A percentile compares a stretch with the other conserved stretches of the same genome.
Evolutionary conservation across 2,329 filamentous ascomycete genomes (phyloP).

Genomic region (Penicillium freii): DNA sequence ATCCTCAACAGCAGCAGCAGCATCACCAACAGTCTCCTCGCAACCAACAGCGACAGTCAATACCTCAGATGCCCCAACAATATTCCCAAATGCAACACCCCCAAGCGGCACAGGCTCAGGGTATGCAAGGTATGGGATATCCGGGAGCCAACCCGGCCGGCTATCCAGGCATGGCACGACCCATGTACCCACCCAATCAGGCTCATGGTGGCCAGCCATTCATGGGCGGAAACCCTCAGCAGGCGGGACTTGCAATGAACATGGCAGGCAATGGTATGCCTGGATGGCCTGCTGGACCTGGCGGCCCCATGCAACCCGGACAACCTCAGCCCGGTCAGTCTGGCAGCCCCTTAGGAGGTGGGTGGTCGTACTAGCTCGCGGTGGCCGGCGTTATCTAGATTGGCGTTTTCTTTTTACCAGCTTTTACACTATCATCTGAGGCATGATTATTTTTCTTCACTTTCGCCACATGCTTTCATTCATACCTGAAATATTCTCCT

Average conservation of each 20-base stretch:
- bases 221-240: constrained; percentile 37
- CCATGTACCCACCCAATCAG: constrained; percentile 40
- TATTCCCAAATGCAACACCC: constrained; percentile 38
- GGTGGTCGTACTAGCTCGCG: constrained; percentile 37
- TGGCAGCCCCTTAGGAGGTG: constrained; percentile 38
- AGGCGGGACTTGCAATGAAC: constrained; percentile 36
- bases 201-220: constrained; percentile 35
- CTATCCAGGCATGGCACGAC: constrained; percentile 37
- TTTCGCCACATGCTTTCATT: constrained; percentile 7
- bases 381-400: constrained; percentile 27
- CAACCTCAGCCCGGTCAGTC: constrained; percentile 41
- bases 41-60: constrained; percentile 38
- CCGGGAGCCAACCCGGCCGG: constrained; percentile 33
- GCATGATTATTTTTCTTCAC: constrained; percentile 3
- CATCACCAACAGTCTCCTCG: constrained; percentile 46
- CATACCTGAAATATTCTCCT: constrained; percentile 14
- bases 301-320: constrained; percentile 37
- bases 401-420: constrained; percentile 18
- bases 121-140: constrained; percentile 34
- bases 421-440: constrained; percentile 14
- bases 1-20: constrained; percentile 33
- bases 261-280: constrained; percentile 39
- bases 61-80: constrained; percentile 39
- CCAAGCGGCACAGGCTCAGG: constrained; percentile 31
- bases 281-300: constrained; percentile 38